Base-by-base conservation (phyloP, 78 protist species). In the Planoprotostelium fungivorum region DNA sequence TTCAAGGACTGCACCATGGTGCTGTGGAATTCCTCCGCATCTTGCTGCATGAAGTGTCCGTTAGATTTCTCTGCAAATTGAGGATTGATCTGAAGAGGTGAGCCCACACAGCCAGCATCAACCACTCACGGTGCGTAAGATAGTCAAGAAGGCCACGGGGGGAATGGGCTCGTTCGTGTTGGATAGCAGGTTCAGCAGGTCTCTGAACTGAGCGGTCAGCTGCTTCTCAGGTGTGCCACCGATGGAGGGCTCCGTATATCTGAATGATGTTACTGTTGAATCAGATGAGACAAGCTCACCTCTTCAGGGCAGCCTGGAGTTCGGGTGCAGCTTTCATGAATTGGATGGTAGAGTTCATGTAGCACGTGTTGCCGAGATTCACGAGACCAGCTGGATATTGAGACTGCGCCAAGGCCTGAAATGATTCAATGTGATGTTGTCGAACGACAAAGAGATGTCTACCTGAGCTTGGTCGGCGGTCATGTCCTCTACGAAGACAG, bases 41-140 rank as follows among this genome's bases (percentile, higher is more conserved):
- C 95, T 87, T 93, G 95, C 88, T 95, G 97, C 90, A 39, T 35
- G 87, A 38, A 89, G n/a, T 1, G 36, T 0, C 98, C 98, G n/a
- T 87, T 38, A 23, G 85, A 83, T 35, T 36, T 84, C 88, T 96
- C 93, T 1, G 96, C 93, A 90, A 97, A 97, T 88, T 90, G 94
- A 83, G 97, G 96, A 87, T 36, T 38, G 38, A 0, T 34, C 87
- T n/a, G 87, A 90, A 86, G 34, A 86, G 31, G 31, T 23, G 37
- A 29, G 31, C 25, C 25, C 9, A 36, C 25, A 23, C 35, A 86
- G 38, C 1, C 16, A 86, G 31, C 29, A 86, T 34, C 9, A 86
- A 23, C 0, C 9, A 23, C 31, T 0, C 9, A 87, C 38, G 31
- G 83, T n/a, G 35, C 0, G 35, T 29, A 83, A 35, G 86, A 88